phyloP scores from a whole-genome alignment of 1,139 yeast species.

The Yamadazyma triangularis region DNA sequence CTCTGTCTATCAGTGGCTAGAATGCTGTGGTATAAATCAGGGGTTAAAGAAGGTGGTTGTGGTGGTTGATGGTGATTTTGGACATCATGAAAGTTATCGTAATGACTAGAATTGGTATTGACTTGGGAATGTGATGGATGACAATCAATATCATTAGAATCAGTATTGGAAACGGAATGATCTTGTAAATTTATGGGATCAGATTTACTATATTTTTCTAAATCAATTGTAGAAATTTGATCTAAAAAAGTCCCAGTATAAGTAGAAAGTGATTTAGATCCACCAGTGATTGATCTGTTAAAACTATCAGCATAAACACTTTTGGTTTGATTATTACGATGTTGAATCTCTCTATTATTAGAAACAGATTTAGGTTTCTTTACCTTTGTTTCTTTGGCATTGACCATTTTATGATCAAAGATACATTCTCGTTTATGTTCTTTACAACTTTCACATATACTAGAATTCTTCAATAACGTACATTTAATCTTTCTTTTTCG shows the following conservation, averaged over 20 bases:
- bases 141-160: no score
- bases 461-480: constrained; percentile 7
- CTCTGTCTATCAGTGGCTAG: neutral
- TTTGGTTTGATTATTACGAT: constrained; percentile 1
- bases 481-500: constrained; percentile 18
- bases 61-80: no score
- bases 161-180: neutral
- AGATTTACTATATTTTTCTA: constrained; percentile 10
- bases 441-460: constrained; percentile 15
- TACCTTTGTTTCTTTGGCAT: constrained; percentile 2
- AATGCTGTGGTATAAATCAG: neutral
- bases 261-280: constrained; percentile 8
- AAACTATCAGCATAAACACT: no score
- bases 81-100: no score
- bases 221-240: constrained; percentile 10
- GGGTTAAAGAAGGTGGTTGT: neutral
- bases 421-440: constrained; percentile 13
- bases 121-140: no score
- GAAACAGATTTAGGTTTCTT: neutral
- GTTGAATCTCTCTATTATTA: neutral
- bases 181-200: neutral
- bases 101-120: neutral
- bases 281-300: constrained; percentile 6
- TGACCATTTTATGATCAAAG: constrained; percentile 16
- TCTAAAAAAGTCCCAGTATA: constrained; percentile 15